Percentiles rank a stretch among this genome's conserved stretches.
These are phyloP conservation scores for Zopfia rhizophila DNA, from an alignment of 2,329 filamentous ascomycete species.

Conservation along the genomic window DNA sequence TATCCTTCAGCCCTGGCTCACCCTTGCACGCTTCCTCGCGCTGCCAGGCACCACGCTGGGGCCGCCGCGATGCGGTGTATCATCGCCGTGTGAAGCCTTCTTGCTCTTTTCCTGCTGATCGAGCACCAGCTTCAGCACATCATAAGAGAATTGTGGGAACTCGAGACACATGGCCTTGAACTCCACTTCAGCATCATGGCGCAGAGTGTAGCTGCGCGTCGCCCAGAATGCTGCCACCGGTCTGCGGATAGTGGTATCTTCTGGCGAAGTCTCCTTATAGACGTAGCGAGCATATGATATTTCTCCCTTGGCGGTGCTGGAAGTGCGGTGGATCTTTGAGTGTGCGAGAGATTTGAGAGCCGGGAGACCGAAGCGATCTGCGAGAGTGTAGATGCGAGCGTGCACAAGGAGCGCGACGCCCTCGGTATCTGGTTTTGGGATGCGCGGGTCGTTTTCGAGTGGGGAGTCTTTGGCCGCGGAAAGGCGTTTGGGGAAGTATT, in stretches of 20 bases:
- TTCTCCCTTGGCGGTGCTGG: slow-evolving; percentile 87
- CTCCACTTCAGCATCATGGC: slow-evolving; percentile 85
- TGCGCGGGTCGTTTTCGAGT: slow-evolving; percentile 74
- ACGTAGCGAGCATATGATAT: slow-evolving; percentile 92
- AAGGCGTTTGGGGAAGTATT: slow-evolving; percentile 78
- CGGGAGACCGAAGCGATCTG: slow-evolving; percentile 75
- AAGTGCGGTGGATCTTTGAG: slow-evolving; percentile 91
- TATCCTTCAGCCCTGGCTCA: slow-evolving; percentile 26
- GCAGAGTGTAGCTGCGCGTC: slow-evolving; percentile 78
- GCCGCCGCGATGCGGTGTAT: slow-evolving; percentile 38
- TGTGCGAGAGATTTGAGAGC: slow-evolving; percentile 80
- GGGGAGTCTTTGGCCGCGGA: slow-evolving; percentile 71
- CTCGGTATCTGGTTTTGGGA: slow-evolving; percentile 76
- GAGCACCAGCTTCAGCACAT: slow-evolving; percentile 77
- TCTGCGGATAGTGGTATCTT: slow-evolving; percentile 78
- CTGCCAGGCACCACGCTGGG: slow-evolving; percentile 50
- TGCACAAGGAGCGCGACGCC: slow-evolving; percentile 88
- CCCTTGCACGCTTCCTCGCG: slow-evolving; percentile 51
- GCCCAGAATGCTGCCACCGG: slow-evolving; percentile 95
- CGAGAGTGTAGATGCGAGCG: slow-evolving; percentile 88
- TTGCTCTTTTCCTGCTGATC: slow-evolving; percentile 60
- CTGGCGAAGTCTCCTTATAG: slow-evolving; percentile 77
- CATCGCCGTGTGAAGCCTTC: slow-evolving; percentile 27
- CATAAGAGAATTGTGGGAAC: slow-evolving; percentile 91
- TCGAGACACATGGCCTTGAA: slow-evolving; percentile 88